Evolutionary conservation across 108 stramenopile species (phyloP).

Genomic region (Skeletonema tropicum): DNA sequence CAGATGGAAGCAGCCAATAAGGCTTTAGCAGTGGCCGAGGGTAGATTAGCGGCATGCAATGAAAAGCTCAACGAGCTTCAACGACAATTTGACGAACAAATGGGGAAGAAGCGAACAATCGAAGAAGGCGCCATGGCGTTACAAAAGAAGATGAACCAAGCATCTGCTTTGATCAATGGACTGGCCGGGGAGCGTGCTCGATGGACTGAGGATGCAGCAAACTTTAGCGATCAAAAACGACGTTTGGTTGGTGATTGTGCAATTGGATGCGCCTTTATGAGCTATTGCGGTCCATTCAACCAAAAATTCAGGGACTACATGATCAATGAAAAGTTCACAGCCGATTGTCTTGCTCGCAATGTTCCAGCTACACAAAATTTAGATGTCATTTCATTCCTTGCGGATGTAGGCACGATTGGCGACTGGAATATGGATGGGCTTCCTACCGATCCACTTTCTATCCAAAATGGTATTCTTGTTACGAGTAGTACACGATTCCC

Average conservation of each 20-base stretch:
- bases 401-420: constrained; percentile 86
- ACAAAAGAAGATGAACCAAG: constrained; percentile 90
- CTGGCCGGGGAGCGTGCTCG: constrained; percentile 84
- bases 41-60: constrained; percentile 65
- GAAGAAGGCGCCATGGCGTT: constrained; percentile 82
- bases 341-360: constrained; percentile 73
- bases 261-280: constrained; percentile 87
- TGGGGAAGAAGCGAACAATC: constrained; percentile 71
- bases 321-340: constrained; percentile 81
- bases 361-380: constrained; percentile 85
- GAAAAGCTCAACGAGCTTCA: constrained; percentile 77
- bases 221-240: constrained; percentile 82
- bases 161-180: constrained; percentile 83
- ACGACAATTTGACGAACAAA: constrained; percentile 82
- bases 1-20: constrained; percentile 88
- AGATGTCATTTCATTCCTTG: constrained; percentile 84
- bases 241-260: constrained; percentile 91
- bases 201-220: constrained; percentile 91
- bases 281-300: constrained; percentile 93
- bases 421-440: constrained; percentile 92
- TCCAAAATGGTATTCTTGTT: constrained; percentile 92
- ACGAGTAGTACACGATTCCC: constrained; percentile 88
- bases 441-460: constrained; percentile 89
- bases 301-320: constrained; percentile 85
- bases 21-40: constrained; percentile 78